These are phyloP conservation scores for Diaporthe capsici DNA, from an alignment of 2,329 filamentous ascomycete genomes.

Conservation along the genomic window DNA sequence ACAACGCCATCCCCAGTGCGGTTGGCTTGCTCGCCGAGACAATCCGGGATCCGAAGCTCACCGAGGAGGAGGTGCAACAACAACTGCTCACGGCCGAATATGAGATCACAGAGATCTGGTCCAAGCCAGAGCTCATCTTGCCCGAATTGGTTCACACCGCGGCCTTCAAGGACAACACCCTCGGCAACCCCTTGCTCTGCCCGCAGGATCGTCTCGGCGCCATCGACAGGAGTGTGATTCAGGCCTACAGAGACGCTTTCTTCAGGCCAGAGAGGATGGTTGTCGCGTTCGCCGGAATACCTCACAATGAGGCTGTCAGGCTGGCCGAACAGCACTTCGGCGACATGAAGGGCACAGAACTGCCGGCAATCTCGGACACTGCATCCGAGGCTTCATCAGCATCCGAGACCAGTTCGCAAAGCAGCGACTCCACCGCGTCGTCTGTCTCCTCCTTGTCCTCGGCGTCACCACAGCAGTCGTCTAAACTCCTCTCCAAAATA, in stretches of 20 bases:
- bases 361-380: constrained; percentile 64
- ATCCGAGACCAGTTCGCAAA: constrained; percentile 52
- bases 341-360: constrained; percentile 78
- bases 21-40: constrained; percentile 92
- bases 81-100: constrained; percentile 94
- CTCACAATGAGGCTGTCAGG: constrained; percentile 83
- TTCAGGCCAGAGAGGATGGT: constrained; percentile 94
- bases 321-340: constrained; percentile 91
- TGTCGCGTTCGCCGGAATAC: constrained; percentile 92
- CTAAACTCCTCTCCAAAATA: constrained; percentile 78
- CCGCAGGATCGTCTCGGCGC: constrained; percentile 83
- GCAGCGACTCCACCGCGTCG: constrained; percentile 51
- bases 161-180: constrained; percentile 94
- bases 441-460: constrained; percentile 51
- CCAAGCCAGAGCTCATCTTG: constrained; percentile 94
- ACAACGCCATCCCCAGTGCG: constrained; percentile 87
- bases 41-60: constrained; percentile 87
- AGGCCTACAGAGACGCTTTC: constrained; percentile 85
- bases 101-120: constrained; percentile 98
- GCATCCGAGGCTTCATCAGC: constrained; percentile 71
- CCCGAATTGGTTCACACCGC: constrained; percentile 96
- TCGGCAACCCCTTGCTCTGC: constrained; percentile 93
- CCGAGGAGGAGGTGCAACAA: constrained; percentile 86
- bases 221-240: constrained; percentile 81
- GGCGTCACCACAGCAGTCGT: constrained; percentile 59